A percentile compares a stretch with the other conserved stretches of the same genome.
phyloP scores from a whole-genome alignment of 805 yeast genomes.

The Debaryomyces castellii region DNA sequence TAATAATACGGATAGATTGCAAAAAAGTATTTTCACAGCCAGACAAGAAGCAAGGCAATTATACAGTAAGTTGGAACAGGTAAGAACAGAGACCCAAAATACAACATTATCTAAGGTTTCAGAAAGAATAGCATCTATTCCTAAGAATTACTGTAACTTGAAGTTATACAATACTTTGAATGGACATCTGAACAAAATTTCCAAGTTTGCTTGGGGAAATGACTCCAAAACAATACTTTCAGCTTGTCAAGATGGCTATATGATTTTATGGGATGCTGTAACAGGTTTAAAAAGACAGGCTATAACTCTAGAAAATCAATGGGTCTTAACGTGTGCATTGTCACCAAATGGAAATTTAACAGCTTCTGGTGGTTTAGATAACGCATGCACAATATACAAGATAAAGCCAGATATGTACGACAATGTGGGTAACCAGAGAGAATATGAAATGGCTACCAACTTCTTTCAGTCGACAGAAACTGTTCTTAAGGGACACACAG shows the following conservation, averaged over 20 bases:
- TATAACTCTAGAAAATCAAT: conserved; percentile 69
- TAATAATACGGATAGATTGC: conserved; percentile 1
- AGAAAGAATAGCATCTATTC: conserved; percentile 29
- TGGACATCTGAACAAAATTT: conserved; percentile 76
- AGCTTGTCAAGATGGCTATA: conserved; percentile 84
- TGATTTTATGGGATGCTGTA: conserved; percentile 79
- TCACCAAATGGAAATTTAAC: conserved; percentile 65
- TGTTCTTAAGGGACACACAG: conserved; percentile 75
- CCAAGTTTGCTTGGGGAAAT: conserved; percentile 65
- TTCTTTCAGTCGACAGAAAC: conserved; percentile 39
- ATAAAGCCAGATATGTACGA: conserved; percentile 13
- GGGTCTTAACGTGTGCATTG: conserved; percentile 75
- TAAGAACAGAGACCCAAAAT: conserved; percentile 44
- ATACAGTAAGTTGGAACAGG: conserved; percentile 49
- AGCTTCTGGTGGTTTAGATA: conserved; percentile 84
- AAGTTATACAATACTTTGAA: conserved; percentile 38
- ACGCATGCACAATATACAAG: conserved; percentile 70
- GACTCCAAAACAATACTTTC: conserved; percentile 62
- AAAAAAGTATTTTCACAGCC: conserved; percentile 25
- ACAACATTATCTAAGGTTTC: conserved; percentile 43
- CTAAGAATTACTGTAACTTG: conserved; percentile 22
- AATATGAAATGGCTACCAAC: conserved; percentile 11
- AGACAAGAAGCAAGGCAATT: conserved; percentile 46
- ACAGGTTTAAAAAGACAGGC: conserved; percentile 72
- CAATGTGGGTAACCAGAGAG: not conserved